Evolutionary conservation across 2,329 filamentous ascomycete genomes (phyloP).

Genomic region (Pezicula rhizophila): DNA sequence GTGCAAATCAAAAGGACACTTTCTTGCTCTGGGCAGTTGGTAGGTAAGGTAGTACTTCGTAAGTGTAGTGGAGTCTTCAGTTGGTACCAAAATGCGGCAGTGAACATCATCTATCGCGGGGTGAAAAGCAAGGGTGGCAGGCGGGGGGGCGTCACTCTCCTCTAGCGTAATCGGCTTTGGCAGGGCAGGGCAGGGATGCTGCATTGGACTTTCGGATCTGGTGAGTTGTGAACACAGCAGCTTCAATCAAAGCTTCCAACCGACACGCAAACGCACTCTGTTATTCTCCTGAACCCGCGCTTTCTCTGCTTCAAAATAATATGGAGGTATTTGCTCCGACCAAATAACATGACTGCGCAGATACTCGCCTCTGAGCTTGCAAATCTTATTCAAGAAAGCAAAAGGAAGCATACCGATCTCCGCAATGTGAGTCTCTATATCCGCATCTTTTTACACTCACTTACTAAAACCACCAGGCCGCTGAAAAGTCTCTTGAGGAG

Average conservation of each 20-base stretch:
- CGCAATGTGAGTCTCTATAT: slow-evolving; percentile 54
- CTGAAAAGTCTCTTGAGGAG: slow-evolving; percentile 89
- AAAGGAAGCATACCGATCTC: slow-evolving; percentile 86
- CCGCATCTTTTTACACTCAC: neutral
- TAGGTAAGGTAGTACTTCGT: too few species aligned
- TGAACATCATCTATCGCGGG: too few species aligned
- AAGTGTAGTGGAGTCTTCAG: too few species aligned
- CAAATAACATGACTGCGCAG: slow-evolving; percentile 72
- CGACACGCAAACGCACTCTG: neutral
- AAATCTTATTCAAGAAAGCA: slow-evolving; percentile 91
- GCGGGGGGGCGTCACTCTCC: too few species aligned
- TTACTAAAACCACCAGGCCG: slow-evolving; percentile 52
- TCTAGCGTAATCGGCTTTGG: too few species aligned
- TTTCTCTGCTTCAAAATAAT: neutral
- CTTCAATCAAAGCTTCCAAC: too few species aligned
- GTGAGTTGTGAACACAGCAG: too few species aligned
- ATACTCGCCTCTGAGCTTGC: slow-evolving; percentile 81
- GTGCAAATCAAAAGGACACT: neutral
- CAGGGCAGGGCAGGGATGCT: too few species aligned
- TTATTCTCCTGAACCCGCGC: neutral
- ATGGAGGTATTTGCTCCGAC: slow-evolving; percentile 2
- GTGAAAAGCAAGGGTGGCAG: too few species aligned
- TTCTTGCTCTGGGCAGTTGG: neutral
- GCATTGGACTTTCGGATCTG: too few species aligned
- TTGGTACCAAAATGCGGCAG: too few species aligned